Conservation (phyloP, 2,329 filamentous ascomycete species). For the Penicillium glabrum region DNA sequence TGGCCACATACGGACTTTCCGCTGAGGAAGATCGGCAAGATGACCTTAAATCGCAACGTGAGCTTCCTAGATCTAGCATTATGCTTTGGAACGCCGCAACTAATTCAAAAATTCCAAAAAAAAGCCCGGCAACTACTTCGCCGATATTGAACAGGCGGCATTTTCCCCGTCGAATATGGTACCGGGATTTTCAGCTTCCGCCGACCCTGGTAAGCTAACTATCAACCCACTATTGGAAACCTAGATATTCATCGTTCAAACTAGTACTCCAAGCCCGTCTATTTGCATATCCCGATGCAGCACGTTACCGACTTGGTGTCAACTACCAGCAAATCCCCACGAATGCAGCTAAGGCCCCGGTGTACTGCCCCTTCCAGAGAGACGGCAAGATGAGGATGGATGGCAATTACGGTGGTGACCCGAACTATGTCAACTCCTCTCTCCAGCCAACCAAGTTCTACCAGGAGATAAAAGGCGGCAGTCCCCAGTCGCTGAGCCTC, state of each 20-base stretch:
- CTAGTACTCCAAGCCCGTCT: slow-evolving; percentile 59
- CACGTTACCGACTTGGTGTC: slow-evolving; percentile 42
- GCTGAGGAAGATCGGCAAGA: slow-evolving; percentile 70
- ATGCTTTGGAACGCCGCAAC: no score
- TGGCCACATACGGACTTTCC: slow-evolving; percentile 77
- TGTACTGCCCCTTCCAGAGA: slow-evolving; percentile 55
- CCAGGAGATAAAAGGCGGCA: slow-evolving; percentile 8
- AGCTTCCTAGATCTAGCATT: neutral
- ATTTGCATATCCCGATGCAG: slow-evolving; percentile 61
- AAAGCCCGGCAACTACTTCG: slow-evolving; percentile 59
- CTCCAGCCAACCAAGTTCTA: slow-evolving; percentile 27
- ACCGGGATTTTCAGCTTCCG: slow-evolving; percentile 62
- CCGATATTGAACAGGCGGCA: slow-evolving; percentile 66
- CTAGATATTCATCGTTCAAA: no score
- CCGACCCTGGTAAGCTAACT: slow-evolving; percentile 52
- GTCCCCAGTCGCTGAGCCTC: slow-evolving; percentile 12
- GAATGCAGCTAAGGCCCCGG: slow-evolving; percentile 34
- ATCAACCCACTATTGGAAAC: neutral
- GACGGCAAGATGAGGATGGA: slow-evolving; percentile 39
- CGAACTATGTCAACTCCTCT: slow-evolving; percentile 49
- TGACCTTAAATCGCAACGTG: slow-evolving; percentile 64
- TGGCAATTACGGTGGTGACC: slow-evolving; percentile 60
- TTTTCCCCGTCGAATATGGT: slow-evolving; percentile 67
- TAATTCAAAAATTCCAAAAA: no score
- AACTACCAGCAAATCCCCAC: slow-evolving; percentile 45